A percentile compares a stretch with the other conserved stretches of the same genome.
Evolutionary conservation across 106 monocot species (phyloP).

Genomic region (Phalaenopsis equestris): DNA sequence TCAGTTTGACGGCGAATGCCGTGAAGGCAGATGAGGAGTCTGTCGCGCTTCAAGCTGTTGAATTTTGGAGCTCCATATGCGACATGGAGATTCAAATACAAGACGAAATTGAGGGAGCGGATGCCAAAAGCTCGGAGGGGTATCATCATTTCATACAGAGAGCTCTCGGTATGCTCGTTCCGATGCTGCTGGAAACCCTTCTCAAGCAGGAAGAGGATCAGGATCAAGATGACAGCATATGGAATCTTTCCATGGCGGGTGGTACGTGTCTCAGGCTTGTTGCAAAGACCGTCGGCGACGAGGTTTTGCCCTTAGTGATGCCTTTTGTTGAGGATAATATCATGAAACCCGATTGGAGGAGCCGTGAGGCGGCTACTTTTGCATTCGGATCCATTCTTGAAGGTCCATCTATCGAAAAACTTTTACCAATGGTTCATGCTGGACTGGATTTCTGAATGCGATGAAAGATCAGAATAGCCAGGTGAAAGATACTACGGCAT

Average conservation of each 20-base stretch:
- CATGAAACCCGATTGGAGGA: slow-evolving; percentile 19
- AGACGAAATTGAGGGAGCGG: slow-evolving; percentile 9
- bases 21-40: slow-evolving; percentile 22
- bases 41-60: slow-evolving; percentile 24
- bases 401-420: slow-evolving; percentile 22
- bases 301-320: slow-evolving; percentile 19
- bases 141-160: slow-evolving; percentile 15
- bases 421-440: slow-evolving; percentile 15
- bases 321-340: slow-evolving; percentile 24
- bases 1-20: slow-evolving; percentile 21
- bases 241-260: slow-evolving; percentile 28
- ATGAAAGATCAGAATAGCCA: slow-evolving; percentile 25
- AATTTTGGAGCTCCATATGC: slow-evolving; percentile 30
- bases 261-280: slow-evolving; percentile 23
- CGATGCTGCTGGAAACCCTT: slow-evolving; percentile 24
- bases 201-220: slow-evolving; percentile 28
- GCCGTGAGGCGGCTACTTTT: slow-evolving; percentile 23
- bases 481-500: slow-evolving; percentile 26
- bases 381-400: slow-evolving; percentile 27
- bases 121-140: slow-evolving; percentile 2
- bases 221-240: slow-evolving; percentile 21
- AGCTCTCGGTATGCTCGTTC: slow-evolving; percentile 17
- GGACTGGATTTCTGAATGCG: slow-evolving; percentile 19
- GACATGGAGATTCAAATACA: slow-evolving; percentile 28
- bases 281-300: slow-evolving; percentile 19